These are phyloP conservation scores for Fusarium drepaniforme DNA, from an alignment of 2,329 filamentous ascomycete species.

Conservation along the genomic window DNA sequence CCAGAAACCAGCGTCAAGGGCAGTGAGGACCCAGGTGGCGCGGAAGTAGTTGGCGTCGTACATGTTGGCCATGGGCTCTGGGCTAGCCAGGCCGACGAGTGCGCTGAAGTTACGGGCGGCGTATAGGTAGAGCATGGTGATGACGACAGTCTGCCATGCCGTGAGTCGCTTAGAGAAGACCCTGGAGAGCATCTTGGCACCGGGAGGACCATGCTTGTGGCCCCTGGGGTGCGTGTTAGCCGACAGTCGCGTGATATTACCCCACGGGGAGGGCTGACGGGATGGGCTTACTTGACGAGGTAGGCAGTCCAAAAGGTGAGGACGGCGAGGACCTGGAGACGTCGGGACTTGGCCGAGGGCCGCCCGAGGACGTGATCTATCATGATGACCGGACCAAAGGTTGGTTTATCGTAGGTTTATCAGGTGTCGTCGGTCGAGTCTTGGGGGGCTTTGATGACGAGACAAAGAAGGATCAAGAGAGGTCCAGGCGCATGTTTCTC, in stretches of 20 bases:
- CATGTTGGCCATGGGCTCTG: conserved; percentile 93
- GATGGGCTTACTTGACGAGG: conserved; percentile 72
- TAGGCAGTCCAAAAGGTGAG: conserved; percentile 93
- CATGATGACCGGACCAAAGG: conserved; percentile 53
- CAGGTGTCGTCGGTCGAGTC: background rate
- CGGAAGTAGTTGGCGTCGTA: conserved; percentile 94
- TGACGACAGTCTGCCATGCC: conserved; percentile 88
- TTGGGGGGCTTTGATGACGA: conserved; percentile 3
- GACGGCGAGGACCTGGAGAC: conserved; percentile 92
- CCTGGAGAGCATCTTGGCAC: conserved; percentile 77
- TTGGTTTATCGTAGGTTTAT: background rate
- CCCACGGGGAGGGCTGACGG: background rate
- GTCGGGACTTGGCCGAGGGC: conserved; percentile 90
- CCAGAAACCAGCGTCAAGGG: conserved; percentile 97
- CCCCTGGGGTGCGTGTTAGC: conserved; percentile 67
- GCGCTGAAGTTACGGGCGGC: conserved; percentile 93
- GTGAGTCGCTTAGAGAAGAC: conserved; percentile 79
- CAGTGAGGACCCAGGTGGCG: conserved; percentile 96
- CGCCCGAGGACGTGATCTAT: conserved; percentile 92
- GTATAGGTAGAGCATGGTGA: conserved; percentile 93
- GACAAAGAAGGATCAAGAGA: conserved; percentile 24
- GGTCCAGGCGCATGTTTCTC: conserved; percentile 32
- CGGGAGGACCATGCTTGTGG: conserved; percentile 87
- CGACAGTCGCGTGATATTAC: conserved; percentile 6
- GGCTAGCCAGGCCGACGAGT: conserved; percentile 88